Evolutionary conservation across 164 flowering plant species (phyloP).

Genomic region (Vitis rupestris): DNA sequence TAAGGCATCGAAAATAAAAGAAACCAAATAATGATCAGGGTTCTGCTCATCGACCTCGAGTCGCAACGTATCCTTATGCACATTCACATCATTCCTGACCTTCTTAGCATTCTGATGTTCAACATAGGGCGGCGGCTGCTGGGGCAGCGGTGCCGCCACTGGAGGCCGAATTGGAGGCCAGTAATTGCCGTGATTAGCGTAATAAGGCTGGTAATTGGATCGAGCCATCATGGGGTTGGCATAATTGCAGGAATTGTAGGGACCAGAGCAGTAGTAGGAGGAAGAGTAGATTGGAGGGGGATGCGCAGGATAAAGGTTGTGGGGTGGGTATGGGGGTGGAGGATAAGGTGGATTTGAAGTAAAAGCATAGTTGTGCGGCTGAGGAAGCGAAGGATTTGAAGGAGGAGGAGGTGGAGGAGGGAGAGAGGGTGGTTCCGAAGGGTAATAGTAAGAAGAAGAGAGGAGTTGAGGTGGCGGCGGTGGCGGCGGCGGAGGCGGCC

Average conservation of each 20-base stretch:
- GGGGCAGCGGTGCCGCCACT: constrained; percentile 17
- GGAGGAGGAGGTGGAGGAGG: constrained; percentile 19
- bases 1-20: constrained; percentile 81
- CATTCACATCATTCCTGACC: constrained; percentile 80
- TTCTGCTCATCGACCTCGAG: constrained; percentile 62
- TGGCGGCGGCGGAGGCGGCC: constrained; percentile 23
- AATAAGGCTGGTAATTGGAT: constrained; percentile 24
- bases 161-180: constrained; percentile 33
- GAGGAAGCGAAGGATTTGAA: constrained; percentile 4
- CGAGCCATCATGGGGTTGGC: constrained; percentile 26
- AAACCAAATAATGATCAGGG: constrained; percentile 71
- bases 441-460: constrained; percentile 11
- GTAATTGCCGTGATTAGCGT: constrained; percentile 32
- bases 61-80: constrained; percentile 71
- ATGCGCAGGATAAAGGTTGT: constrained; percentile 13
- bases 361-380: constrained; percentile 21
- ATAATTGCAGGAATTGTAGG: constrained; percentile 14
- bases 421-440: constrained; percentile 15
- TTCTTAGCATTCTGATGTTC: constrained; percentile 73
- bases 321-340: constrained; percentile 21
- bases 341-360: constrained; percentile 31
- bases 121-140: constrained; percentile 49
- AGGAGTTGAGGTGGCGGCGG: constrained; percentile 17
- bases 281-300: constrained; percentile 24
- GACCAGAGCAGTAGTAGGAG: constrained; percentile 14